Conservation (phyloP, 2,329 filamentous ascomycete species). For the Diaporthe citri region DNA sequence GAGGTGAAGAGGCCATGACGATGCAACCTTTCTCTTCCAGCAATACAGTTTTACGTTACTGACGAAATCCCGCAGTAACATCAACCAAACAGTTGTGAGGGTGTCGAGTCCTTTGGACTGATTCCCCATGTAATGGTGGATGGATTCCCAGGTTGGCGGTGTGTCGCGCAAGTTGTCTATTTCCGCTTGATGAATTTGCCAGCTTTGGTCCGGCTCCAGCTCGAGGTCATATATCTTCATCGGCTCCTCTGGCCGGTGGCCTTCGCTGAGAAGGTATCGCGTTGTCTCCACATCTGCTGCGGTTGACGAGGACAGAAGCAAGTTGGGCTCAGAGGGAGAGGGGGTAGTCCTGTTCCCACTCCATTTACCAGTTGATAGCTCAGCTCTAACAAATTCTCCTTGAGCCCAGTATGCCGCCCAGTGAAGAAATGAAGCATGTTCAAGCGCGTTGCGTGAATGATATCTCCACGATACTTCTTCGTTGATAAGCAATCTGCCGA, state of each 20-base stretch:
- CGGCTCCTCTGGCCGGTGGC: not conserved
- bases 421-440: not conserved
- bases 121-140: not conserved
- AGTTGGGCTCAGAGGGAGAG: not conserved
- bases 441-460: not conserved
- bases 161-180: not conserved
- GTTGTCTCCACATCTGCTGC: slow-evolving; percentile 4
- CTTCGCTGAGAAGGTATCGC: not conserved
- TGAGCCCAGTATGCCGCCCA: slow-evolving; percentile 16
- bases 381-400: not conserved
- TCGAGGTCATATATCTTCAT: not conserved
- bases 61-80: not conserved
- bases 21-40: not conserved
- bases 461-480: not conserved
- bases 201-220: not conserved
- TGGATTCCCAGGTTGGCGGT: not conserved
- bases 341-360: not conserved
- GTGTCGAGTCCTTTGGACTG: not conserved
- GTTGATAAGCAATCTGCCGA: not conserved
- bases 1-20: not conserved
- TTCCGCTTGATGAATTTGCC: not conserved
- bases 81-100: not conserved
- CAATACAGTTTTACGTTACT: slow-evolving; percentile 18
- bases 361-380: not conserved
- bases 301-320: not conserved